phyloP scores from a whole-genome alignment of 2,329 filamentous ascomycete genomes.

The Beauveria scarabaeidicola region DNA sequence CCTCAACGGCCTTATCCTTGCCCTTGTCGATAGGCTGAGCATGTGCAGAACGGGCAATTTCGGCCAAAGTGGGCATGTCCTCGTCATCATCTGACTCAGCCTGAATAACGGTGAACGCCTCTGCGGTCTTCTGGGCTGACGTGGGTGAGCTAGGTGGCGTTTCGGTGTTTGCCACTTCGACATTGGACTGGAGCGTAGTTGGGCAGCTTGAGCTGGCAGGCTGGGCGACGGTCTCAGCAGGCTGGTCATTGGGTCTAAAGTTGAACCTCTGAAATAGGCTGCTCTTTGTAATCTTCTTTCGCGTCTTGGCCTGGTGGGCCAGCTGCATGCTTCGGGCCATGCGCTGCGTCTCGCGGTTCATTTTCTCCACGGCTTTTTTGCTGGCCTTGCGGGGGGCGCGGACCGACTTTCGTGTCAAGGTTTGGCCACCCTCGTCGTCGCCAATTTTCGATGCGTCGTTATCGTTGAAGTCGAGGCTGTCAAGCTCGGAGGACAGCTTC shows the following conservation, averaged over 20 bases:
- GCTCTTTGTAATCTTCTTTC: constrained; percentile 80
- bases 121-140: constrained; percentile 23
- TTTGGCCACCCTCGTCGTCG: constrained; percentile 55
- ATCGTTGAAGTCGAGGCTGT: constrained; percentile 26
- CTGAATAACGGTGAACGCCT: constrained; percentile 9
- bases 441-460: constrained; percentile 44
- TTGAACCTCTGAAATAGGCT: constrained; percentile 81
- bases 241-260: constrained; percentile 43
- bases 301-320: constrained; percentile 79
- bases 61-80: constrained; percentile 31
- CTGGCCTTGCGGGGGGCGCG: constrained; percentile 76
- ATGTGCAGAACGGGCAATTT: constrained; percentile 22
- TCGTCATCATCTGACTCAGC: constrained; percentile 20
- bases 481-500: constrained; percentile 27
- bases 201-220: constrained; percentile 49
- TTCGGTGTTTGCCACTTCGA: constrained; percentile 41
- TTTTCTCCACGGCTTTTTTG: constrained; percentile 90
- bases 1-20: constrained; percentile 46
- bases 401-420: constrained; percentile 52
- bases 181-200: constrained; percentile 43
- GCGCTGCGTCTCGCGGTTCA: constrained; percentile 89
- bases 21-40: constrained; percentile 41
- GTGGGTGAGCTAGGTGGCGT: constrained; percentile 69
- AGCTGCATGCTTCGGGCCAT: constrained; percentile 86
- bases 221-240: constrained; percentile 21